Conservation (phyloP, 768 basidiomycete genomes). For the Amanita inopinata region DNA sequence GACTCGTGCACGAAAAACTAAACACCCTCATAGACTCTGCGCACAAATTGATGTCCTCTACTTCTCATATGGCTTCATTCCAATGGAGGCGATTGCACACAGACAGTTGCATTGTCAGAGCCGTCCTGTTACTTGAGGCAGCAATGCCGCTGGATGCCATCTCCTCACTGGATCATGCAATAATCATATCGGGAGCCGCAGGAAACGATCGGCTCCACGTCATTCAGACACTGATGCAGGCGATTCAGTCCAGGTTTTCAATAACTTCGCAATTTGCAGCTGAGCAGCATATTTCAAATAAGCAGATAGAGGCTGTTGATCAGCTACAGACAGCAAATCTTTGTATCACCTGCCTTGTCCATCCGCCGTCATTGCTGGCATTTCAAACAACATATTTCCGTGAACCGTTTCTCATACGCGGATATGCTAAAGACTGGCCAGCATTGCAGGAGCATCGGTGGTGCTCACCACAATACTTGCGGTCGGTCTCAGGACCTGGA, state of each 20-base stretch:
- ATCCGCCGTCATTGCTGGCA: constrained; percentile 9
- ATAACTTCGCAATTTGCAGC: constrained; percentile 1
- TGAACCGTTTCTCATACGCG: constrained; percentile 66
- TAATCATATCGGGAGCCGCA: constrained; percentile 76
- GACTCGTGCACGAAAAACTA: neutral
- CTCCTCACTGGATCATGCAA: constrained; percentile 60
- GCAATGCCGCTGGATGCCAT: constrained; percentile 35
- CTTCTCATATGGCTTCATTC: constrained; percentile 20
- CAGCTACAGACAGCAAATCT: constrained; percentile 3
- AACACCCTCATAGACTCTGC: constrained; percentile 33
- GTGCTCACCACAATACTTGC: constrained; percentile 62
- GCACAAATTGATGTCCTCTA: constrained; percentile 39
- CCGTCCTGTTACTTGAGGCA: constrained; percentile 27
- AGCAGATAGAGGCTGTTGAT: neutral
- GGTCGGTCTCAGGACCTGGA: constrained; percentile 62
- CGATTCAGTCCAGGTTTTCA: constrained; percentile 39
- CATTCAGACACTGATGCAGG: constrained; percentile 50
- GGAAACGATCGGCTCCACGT: constrained; percentile 51
- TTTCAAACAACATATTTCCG: constrained; percentile 37
- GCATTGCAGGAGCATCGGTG: constrained; percentile 65
- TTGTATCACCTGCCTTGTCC: neutral
- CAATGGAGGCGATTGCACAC: constrained; percentile 69
- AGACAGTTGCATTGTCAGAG: constrained; percentile 57
- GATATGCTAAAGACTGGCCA: constrained; percentile 65
- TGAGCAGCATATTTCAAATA: neutral